Conservation (phyloP, 768 basidiomycete species). For the Lepiota subincarnata region DNA sequence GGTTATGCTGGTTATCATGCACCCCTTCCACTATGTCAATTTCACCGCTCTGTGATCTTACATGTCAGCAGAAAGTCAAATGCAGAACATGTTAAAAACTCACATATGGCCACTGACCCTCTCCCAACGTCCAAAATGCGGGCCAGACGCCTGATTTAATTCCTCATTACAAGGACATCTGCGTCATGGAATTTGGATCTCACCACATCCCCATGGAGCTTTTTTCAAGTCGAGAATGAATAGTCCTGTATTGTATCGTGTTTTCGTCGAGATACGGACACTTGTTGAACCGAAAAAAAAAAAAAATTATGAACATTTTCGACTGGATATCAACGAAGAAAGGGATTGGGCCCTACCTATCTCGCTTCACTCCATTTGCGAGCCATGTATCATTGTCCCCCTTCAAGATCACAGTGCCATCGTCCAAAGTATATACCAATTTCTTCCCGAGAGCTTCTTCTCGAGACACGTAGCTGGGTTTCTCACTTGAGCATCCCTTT, state of each 20-base stretch:
- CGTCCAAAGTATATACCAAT: constrained; percentile 54
- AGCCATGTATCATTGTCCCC: constrained; percentile 69
- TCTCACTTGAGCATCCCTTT: not conserved
- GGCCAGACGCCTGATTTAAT: constrained; percentile 67
- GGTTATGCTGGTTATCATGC: constrained; percentile 80
- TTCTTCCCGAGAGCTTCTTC: constrained; percentile 49
- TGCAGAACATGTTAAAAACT: constrained; percentile 18
- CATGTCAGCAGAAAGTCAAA: constrained; percentile 11
- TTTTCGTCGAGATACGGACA: constrained; percentile 72
- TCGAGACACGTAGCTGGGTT: constrained; percentile 48
- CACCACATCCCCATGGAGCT: constrained; percentile 91
- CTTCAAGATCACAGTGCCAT: constrained; percentile 69
- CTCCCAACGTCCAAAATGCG: constrained; percentile 70
- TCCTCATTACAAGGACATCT: not conserved
- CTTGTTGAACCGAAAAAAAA: constrained; percentile 36
- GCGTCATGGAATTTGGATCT: constrained; percentile 18
- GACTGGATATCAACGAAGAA: not conserved
- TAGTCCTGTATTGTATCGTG: constrained; percentile 71
- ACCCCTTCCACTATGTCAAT: constrained; percentile 85
- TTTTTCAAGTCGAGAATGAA: constrained; percentile 82
- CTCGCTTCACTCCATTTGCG: constrained; percentile 48
- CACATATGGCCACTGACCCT: constrained; percentile 61
- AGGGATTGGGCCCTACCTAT: constrained; percentile 43
- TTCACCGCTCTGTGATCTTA: constrained; percentile 56
- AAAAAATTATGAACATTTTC: not conserved